Conservation (phyloP, 2,329 filamentous ascomycete genomes). For the Mollisia scopiformis region DNA sequence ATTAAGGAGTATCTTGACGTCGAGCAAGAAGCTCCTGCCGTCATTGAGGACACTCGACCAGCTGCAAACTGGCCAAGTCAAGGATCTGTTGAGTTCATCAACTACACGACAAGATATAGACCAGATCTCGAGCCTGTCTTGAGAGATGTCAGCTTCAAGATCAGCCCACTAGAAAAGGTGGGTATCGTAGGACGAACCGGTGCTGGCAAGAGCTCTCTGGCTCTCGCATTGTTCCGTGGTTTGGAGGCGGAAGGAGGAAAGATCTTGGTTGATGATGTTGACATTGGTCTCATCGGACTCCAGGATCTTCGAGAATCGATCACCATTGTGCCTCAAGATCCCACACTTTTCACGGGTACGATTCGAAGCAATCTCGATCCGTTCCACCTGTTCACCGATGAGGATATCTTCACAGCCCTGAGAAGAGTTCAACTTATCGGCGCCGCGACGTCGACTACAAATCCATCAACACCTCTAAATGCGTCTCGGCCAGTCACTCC, state of each 20-base stretch:
- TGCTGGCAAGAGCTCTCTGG: slow-evolving; percentile 94
- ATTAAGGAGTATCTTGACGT: slow-evolving; percentile 97
- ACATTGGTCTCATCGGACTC: slow-evolving; percentile 88
- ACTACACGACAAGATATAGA: slow-evolving; percentile 89
- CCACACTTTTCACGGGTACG: slow-evolving; percentile 90
- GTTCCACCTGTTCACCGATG: slow-evolving; percentile 85
- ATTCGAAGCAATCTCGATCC: slow-evolving; percentile 93
- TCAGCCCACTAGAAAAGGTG: slow-evolving; percentile 86
- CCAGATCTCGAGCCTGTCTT: slow-evolving; percentile 86
- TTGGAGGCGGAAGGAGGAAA: slow-evolving; percentile 88
- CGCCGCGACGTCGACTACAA: slow-evolving; percentile 37
- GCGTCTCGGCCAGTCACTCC: slow-evolving; percentile 33
- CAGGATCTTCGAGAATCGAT: slow-evolving; percentile 91
- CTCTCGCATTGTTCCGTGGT: slow-evolving; percentile 89
- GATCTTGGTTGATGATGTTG: slow-evolving; percentile 89
- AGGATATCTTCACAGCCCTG: slow-evolving; percentile 85
- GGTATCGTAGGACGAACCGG: slow-evolving; percentile 95
- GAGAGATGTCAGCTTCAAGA: slow-evolving; percentile 82
- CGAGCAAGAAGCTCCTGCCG: slow-evolving; percentile 83
- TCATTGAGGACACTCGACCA: slow-evolving; percentile 80
- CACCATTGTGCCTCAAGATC: slow-evolving; percentile 97
- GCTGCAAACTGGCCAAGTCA: slow-evolving; percentile 81
- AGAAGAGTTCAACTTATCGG: slow-evolving; percentile 87
- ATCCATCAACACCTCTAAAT: slow-evolving; percentile 38
- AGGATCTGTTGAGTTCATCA: slow-evolving; percentile 84